Base-by-base conservation (phyloP, 2,329 filamentous ascomycete genomes). In the Aspergillus uvarum region DNA sequence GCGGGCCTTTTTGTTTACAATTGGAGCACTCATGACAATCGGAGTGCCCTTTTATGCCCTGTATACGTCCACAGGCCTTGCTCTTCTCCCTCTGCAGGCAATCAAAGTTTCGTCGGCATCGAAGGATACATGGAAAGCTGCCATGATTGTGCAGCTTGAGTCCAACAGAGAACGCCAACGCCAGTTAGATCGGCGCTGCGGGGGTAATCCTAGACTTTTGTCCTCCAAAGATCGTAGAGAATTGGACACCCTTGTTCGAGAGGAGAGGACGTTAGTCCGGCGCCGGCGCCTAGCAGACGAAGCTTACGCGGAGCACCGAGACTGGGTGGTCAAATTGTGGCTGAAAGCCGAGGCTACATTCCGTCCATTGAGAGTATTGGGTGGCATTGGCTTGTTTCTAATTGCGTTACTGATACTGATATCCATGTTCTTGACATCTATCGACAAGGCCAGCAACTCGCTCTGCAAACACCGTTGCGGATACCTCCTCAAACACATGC, bases 371-470 rank as follows among this genome's bases (percentile, higher is more conserved):
- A 96, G 96, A 79, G 85, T 98, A 47, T 76, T 98, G 14, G 89
- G 91, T 1, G 95, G 95, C 14, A 81, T 97, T 52, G 67, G 96
- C 0, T 79, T 98, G 2, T 82, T 97, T 32, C 66, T 92, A 1
- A 74, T 96, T 22, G 83, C 91, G 0, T 76, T 96, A 14, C 67
- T 96, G 47, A 84, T 96, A 66, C 96, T 92, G 84, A 84, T 89
- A 8, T 96, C 91, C 12, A 98, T 99, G 92, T 84, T 98, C 67
- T 90, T 98, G 72, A 98, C 94, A 0, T 90, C 88, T 66, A 92
- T 98, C 70, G 95, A 99, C 84, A 98, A 98, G 80, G 91, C 92
- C 38, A 93, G 90, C 76, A 97, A 98, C 80, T 97, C 93, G 3
- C 81, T 96, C 63, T 99, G 95, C 84, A 94, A 95, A 75, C 82